Evolutionary conservation across 225 moss, liverwort and hornwort genomes (phyloP), one percentile per base, ranked within the genome.

Genomic region (Neckera pumila): DNA sequence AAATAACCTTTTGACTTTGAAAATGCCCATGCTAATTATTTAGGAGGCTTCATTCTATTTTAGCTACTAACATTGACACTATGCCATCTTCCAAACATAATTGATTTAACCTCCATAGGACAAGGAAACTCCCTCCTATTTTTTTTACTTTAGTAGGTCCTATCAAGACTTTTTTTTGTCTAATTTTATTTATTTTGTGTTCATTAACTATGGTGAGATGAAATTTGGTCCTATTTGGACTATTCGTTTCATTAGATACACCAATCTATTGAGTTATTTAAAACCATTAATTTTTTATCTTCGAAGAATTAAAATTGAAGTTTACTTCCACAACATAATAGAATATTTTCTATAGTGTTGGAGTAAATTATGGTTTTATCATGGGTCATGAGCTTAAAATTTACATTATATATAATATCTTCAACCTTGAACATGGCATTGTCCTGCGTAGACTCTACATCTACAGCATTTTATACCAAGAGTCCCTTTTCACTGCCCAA

Each of bases 361-460:
- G 6, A 10, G 0, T n/a, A n/a, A 16, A 26, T 16, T 16, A 1
- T 16, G 57, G 17, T 7, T 57, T 78, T 78, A 27, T 11, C 2
- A 7, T 57, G 3, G 38, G 10, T 10, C 0, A 38, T 0, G 0
- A 78, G 2, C 4, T 26, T 57, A 56, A 4, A 78, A 25, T 10
- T 36, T 56, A 25, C 4, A 21, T 15, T 76, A 57, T 38, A 2
- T 26, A 27, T 3, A 17, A 0, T 27, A 38, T 11, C 26, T 0
- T 27, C 6, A 57, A 1, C 7, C 38, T 10, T 79, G 38, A 38
- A n/a, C 1, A 26, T n/a, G 34, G 1, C 5, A 4, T 0, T 53
- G 0, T 36, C 23, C 19, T 22, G 17, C 0, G 1, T 26, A 14
- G 2, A n/a, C 12, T n/a, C 2, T 17, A 26, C 26, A 38, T 78